Evolutionary conservation across 305 asterid species (phyloP), one percentile per base, ranked within the genome.

Genomic region (Fraxinus greggii): DNA sequence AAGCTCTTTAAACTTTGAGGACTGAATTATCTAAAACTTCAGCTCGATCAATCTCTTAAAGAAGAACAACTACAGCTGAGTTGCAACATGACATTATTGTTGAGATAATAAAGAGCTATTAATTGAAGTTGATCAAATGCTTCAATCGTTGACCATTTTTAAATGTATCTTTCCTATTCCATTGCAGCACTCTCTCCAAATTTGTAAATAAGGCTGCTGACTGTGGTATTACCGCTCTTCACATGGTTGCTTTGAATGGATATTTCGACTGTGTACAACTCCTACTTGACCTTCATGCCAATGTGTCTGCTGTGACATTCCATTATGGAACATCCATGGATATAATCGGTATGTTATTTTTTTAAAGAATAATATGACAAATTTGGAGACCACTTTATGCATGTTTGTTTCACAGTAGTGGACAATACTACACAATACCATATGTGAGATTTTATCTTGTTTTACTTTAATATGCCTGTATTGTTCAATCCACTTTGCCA

Each of bases 161-260:
- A 35, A 51, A 2, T 28, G 32, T 78, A 42, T 80, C 51, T 76
- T 79, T 33, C 56, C 54, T 83, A 36, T 84, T 80, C 79, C 78
- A 26, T 78, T 81, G 85, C 94, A 94, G 99, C 86, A 90, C 90
- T 0, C 92, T 94, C 83, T 90, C 91, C 72, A 94, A 91, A 88
- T 91, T 91, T 86, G 92, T 96, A 83, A 96, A 92, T 87, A 96
- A 91, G 88, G 97, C 98, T 82, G 99, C 98, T 45, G 99, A 97
- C 85, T 95, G 98, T 56, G 99, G 99, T 28, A 91, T 94, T 76
- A 97, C 99, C n/a, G 99, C 99, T 86, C 97, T 97, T 80, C 99
- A 97, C 83, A 94, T 97, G 98, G 97, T 98, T 85, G 97, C 99
- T 15, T 88, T 97, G 87, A 97, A 97, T 83, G 99, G 99, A 79